A percentile compares a stretch with the other conserved stretches of the same genome.
These are phyloP conservation scores for Nelumbo lutea DNA, from an alignment of 164 flowering plant species.

Conservation along the genomic window DNA sequence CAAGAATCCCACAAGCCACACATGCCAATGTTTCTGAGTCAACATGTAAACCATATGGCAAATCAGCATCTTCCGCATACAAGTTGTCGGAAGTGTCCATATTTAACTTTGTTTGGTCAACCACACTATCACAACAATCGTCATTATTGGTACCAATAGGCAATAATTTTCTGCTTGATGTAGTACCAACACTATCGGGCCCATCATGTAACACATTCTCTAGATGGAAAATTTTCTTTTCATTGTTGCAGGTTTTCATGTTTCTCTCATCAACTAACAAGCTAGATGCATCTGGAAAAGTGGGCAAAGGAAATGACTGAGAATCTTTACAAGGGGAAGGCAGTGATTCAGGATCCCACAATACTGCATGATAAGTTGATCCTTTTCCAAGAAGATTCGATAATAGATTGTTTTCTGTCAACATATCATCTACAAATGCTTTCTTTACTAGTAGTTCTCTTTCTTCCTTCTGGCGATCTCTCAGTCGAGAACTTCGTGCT, in stretches of 20 bases:
- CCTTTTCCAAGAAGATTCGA: conserved; percentile 44
- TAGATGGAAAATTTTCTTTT: neutral
- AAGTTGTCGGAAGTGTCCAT: conserved; percentile 42
- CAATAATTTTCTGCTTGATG: conserved; percentile 16
- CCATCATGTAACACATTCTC: conserved; percentile 14
- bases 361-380: conserved; percentile 41
- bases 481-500: conserved; percentile 78
- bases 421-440: conserved; percentile 78
- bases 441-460: conserved; percentile 75
- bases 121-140: conserved; percentile 19
- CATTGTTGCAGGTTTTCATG: neutral
- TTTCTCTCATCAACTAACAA: conserved; percentile 8
- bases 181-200: conserved; percentile 11
- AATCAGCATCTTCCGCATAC: conserved; percentile 57
- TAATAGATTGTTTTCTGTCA: conserved; percentile 48
- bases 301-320: conserved; percentile 12
- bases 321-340: conserved; percentile 41
- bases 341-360: conserved; percentile 78
- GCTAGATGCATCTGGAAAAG: conserved; percentile 10
- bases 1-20: conserved; percentile 96
- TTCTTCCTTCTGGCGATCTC: conserved; percentile 87
- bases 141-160: conserved; percentile 12
- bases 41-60: conserved; percentile 72
- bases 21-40: conserved; percentile 90
- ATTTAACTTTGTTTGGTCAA: conserved; percentile 34